These are phyloP conservation scores for Arthrobotrys entomopaga DNA, from an alignment of 2,329 filamentous ascomycete genomes.

Conservation along the genomic window DNA sequence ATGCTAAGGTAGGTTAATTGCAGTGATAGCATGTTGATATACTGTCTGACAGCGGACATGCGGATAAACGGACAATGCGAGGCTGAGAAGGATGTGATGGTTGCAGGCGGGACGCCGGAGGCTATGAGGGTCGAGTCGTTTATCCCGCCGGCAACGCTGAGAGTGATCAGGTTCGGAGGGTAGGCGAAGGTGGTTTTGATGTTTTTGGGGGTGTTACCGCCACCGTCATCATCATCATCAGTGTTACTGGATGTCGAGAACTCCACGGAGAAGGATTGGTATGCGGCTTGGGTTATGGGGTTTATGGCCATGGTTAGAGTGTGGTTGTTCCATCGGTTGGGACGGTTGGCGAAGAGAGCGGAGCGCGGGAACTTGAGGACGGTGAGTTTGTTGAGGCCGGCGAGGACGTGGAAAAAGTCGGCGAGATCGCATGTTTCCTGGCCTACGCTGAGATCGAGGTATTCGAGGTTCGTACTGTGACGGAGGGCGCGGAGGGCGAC, in stretches of 20 bases:
- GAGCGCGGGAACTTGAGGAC: slow-evolving; percentile 57
- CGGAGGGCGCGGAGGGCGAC: slow-evolving; percentile 39
- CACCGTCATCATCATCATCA: no score
- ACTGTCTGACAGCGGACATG: slow-evolving; percentile 48
- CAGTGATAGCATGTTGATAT: slow-evolving; percentile 55
- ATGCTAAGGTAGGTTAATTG: slow-evolving; percentile 57
- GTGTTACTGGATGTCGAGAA: slow-evolving; percentile 3
- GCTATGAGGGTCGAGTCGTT: slow-evolving; percentile 56
- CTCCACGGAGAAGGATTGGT: slow-evolving; percentile 12
- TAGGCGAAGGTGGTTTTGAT: slow-evolving; percentile 53
- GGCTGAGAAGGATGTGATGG: slow-evolving; percentile 56
- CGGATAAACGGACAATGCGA: slow-evolving; percentile 57
- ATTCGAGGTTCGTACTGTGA: slow-evolving; percentile 37
- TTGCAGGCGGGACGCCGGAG: slow-evolving; percentile 54
- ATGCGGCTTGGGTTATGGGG: slow-evolving; percentile 20
- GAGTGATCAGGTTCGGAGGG: slow-evolving; percentile 55
- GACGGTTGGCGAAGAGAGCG: slow-evolving; percentile 26
- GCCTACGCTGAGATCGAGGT: slow-evolving; percentile 57
- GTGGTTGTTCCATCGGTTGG: slow-evolving; percentile 14
- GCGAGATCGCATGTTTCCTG: slow-evolving; percentile 56
- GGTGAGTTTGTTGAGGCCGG: slow-evolving; percentile 55
- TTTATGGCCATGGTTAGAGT: slow-evolving; percentile 53
- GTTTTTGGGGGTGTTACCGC: slow-evolving; percentile 6
- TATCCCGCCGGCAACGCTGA: slow-evolving; percentile 57
- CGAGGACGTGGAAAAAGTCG: slow-evolving; percentile 56